These are phyloP conservation scores for Sclerotinia minor DNA, from an alignment of 2,329 filamentous ascomycete species.

Conservation along the genomic window DNA sequence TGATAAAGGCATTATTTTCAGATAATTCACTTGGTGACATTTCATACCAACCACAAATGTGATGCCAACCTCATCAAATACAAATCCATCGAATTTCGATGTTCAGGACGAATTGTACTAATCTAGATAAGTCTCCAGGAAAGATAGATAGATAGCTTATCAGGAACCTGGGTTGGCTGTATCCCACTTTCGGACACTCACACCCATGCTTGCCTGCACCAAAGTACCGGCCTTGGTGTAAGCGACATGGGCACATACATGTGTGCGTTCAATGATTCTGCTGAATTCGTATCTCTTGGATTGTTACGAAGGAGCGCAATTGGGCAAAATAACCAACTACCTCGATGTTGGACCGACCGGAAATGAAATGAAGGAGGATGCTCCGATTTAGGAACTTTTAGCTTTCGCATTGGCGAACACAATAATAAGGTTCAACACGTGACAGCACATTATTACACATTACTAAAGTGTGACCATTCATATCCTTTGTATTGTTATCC, in stretches of 20 bases:
- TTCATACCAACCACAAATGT: background rate
- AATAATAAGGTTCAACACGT: no score
- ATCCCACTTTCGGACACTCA: background rate
- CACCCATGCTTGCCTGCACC: no score
- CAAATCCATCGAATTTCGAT: background rate
- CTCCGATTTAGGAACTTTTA: no score
- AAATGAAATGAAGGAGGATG: no score
- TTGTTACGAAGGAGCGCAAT: background rate
- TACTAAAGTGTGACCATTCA: background rate
- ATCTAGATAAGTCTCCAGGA: background rate
- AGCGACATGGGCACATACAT: no score
- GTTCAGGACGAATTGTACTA: background rate
- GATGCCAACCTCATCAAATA: background rate
- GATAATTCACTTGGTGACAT: background rate
- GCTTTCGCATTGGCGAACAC: no score
- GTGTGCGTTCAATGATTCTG: no score
- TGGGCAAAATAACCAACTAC: background rate
- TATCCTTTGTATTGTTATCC: background rate
- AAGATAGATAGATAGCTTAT: constrained; percentile 6
- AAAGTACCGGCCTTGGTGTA: no score
- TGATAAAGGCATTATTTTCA: background rate
- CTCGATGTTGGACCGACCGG: no score
- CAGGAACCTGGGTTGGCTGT: background rate
- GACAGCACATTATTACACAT: background rate
- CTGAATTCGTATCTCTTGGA: background rate